Percentiles rank a stretch among this genome's conserved stretches.
Conservation (phyloP, 306 rosid genomes). For the Datisca glomerata region DNA sequence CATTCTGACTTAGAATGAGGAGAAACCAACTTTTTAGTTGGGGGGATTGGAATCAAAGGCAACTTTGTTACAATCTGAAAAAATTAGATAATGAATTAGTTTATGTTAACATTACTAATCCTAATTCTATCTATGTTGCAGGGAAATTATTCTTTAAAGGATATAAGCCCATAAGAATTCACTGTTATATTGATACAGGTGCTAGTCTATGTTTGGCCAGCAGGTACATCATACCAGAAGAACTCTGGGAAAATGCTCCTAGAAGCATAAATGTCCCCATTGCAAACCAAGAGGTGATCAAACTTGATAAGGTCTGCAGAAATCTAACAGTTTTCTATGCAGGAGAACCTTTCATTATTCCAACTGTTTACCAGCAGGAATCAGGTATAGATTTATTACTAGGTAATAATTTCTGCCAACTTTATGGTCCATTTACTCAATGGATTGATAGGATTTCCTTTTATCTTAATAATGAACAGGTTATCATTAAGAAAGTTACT, state of each 20-base stretch:
- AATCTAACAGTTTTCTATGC: neutral
- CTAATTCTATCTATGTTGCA: neutral
- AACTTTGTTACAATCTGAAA: neutral
- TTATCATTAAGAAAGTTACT: neutral
- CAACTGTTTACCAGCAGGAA: neutral
- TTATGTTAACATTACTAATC: neutral
- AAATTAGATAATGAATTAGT: no score
- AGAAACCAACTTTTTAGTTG: no score
- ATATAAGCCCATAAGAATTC: neutral
- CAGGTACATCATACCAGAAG: neutral
- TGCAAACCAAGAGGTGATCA: neutral
- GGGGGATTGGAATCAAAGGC: neutral
- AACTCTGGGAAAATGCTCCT: neutral
- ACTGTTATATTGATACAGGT: neutral
- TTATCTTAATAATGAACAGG: neutral
- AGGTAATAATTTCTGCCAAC: neutral
- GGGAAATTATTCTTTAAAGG: neutral
- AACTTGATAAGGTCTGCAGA: neutral
- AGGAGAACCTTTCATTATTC: neutral
- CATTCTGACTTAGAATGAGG: neutral
- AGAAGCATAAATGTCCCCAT: neutral
- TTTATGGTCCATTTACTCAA: neutral
- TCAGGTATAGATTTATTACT: neutral
- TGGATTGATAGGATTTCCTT: neutral
- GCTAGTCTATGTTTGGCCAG: neutral